Evolutionary conservation across 139 green algal species (phyloP).

Genomic region (Eudorina sp.): DNA sequence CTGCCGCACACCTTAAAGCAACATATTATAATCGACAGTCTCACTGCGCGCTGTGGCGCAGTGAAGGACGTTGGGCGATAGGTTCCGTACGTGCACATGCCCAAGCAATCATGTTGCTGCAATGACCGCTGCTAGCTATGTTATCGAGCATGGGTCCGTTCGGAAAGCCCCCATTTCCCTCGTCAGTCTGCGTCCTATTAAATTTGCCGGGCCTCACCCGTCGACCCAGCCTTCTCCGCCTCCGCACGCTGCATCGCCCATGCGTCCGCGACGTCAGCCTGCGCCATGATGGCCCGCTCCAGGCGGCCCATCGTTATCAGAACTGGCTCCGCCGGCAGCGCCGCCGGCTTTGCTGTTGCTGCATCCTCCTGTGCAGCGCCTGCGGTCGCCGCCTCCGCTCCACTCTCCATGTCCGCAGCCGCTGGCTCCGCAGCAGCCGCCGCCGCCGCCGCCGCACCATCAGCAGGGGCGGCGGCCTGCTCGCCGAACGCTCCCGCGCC

Average conservation of each 20-base stretch:
- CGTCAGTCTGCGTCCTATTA: too few relatives aligned
- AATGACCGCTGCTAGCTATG: too few relatives aligned
- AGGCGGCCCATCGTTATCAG: conserved; percentile 76
- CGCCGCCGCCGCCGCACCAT: background rate
- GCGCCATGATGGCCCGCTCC: conserved; percentile 76
- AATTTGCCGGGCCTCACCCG: background rate
- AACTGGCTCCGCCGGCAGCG: conserved; percentile 46
- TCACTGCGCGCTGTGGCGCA: too few relatives aligned
- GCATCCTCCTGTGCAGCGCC: background rate
- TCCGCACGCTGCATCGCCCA: conserved; percentile 53
- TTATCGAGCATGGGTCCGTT: too few relatives aligned
- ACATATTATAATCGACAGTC: too few relatives aligned
- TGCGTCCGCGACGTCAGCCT: conserved; percentile 73
- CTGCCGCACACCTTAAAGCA: too few relatives aligned
- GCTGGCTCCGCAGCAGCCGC: background rate
- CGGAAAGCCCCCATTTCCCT: too few relatives aligned
- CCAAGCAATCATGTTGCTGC: too few relatives aligned
- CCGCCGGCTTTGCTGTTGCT: background rate
- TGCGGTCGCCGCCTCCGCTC: background rate
- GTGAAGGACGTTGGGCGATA: too few relatives aligned
- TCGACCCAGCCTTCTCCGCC: conserved; percentile 17
- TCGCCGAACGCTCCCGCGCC: background rate
- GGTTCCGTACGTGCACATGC: too few relatives aligned
- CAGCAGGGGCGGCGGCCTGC: background rate
- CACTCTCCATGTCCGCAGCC: background rate